Base-by-base conservation (phyloP, 257 asterid genomes). In the Jacaranda copaia region DNA sequence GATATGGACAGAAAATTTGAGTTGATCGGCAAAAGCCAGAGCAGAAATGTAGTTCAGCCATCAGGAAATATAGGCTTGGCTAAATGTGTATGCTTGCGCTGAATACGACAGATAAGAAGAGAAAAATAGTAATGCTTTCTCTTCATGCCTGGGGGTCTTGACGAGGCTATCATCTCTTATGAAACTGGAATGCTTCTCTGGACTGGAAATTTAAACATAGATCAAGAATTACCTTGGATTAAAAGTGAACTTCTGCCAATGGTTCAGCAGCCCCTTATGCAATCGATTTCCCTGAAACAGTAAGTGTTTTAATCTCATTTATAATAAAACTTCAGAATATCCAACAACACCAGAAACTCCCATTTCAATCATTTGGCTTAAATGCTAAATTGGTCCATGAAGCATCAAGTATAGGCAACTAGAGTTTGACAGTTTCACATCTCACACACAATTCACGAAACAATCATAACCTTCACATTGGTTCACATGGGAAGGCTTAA, bases 161-260 rank as follows among this genome's bases (percentile, higher is more conserved):
- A 36, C 19, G 20, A 45, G 53, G 18, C n/a, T 69, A 18, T 51
- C 49, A 35, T 51, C 55, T 15, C 36, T 45, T 32, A 68, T 39
- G 58, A 5, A 15, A 16, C 4, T 19, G 52, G 40, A 43, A 59
- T 10, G 77, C 62, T 62, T 63, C 75, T 74, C 20, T 12, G 62
- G 11, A 11, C 52, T 32, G 25, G 72, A 36, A 38, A 73, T 39
- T 49, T 11, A 57, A 69, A 61, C 73, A 73, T 16, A 66, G 45
- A 70, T 71, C 60, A 46, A 35, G 73, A 63, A 57, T 84, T 89
- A 93, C 98, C 98, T 95, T 1, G 99, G 97, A 81, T 95, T 95
- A 74, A 95, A 95, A 71, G 98, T 95, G 86, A 93, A 95, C 78
- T 93, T 95, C 89, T 90, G 98, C 96, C 96, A 95, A 85, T 95